Percentiles rank a stretch among this genome's conserved stretches.
phyloP scores from a whole-genome alignment of 1,284 basidiomycete genomes.

The Apiotrichum montevideense region DNA sequence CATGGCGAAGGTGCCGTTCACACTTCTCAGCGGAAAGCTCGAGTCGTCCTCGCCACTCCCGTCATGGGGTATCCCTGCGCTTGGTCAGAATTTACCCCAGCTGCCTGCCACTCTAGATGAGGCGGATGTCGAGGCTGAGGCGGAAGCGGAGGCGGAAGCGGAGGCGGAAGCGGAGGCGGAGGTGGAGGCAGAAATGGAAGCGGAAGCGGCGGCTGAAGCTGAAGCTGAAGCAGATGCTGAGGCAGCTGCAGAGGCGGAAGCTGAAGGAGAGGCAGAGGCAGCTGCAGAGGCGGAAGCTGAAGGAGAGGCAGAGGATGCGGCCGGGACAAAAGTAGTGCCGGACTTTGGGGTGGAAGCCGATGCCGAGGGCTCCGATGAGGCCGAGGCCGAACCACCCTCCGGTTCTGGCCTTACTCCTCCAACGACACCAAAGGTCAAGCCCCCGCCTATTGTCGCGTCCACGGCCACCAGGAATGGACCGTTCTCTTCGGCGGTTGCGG shows the following conservation, averaged over 20 bases:
- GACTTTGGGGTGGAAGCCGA: neutral
- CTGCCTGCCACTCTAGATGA: no score
- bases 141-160: no score
- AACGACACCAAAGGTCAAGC: constrained; percentile 26
- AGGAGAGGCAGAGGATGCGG: no score
- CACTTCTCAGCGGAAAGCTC: constrained; percentile 29
- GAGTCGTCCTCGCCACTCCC: constrained; percentile 1
- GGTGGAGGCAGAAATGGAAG: no score
- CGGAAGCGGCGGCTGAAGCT: no score
- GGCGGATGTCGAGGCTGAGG: no score
- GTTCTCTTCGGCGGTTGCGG: constrained; percentile 37
- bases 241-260: no score
- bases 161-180: no score
- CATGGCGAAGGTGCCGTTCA: constrained; percentile 22
- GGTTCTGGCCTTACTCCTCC: constrained; percentile 41
- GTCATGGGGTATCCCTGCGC: neutral
- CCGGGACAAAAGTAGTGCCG: neutral
- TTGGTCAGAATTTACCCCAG: no score
- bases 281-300: no score
- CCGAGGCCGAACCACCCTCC: constrained; percentile 27
- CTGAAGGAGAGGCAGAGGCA: no score
- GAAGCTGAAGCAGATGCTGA: no score
- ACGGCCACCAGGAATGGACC: constrained; percentile 5
- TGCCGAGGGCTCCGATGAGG: neutral
- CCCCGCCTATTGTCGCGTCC: constrained; percentile 20